Evolutionary conservation across 306 rosid species (phyloP).

Genomic region (Vachellia pachyceras): DNA sequence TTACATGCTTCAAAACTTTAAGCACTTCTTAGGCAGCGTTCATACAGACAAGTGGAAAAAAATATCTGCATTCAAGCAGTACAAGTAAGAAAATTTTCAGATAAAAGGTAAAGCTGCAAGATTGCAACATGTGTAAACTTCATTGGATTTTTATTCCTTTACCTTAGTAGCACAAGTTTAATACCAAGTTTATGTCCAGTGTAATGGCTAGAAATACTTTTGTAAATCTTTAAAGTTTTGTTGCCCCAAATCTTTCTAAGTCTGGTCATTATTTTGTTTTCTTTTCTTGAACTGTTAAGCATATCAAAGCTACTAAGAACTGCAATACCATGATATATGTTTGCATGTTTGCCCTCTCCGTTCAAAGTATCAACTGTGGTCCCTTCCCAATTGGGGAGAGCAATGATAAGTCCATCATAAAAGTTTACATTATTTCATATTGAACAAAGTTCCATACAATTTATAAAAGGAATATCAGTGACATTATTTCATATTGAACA

Average conservation of each 20-base stretch:
- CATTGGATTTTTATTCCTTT: constrained; percentile 3
- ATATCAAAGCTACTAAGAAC: neutral
- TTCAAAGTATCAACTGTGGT: neutral
- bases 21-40: constrained; percentile 7
- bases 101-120: neutral
- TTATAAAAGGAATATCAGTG: no score
- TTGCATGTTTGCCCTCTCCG: constrained; percentile 5
- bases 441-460: no score
- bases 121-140: constrained; percentile 18
- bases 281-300: neutral
- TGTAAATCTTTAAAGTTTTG: neutral
- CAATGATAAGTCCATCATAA: constrained; percentile 13
- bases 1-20: constrained; percentile 16
- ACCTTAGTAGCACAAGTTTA: neutral
- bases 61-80: neutral
- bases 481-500: constrained; percentile 20
- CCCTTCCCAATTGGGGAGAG: neutral
- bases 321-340: no score
- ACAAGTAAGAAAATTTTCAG: neutral
- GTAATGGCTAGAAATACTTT: neutral
- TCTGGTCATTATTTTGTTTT: neutral
- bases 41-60: neutral
- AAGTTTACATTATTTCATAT: neutral
- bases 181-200: constrained; percentile 10
- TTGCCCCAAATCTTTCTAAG: neutral